These are phyloP conservation scores for Talaromyces sp. DNA, from an alignment of 2,329 filamentous ascomycete species.

Conservation along the genomic window DNA sequence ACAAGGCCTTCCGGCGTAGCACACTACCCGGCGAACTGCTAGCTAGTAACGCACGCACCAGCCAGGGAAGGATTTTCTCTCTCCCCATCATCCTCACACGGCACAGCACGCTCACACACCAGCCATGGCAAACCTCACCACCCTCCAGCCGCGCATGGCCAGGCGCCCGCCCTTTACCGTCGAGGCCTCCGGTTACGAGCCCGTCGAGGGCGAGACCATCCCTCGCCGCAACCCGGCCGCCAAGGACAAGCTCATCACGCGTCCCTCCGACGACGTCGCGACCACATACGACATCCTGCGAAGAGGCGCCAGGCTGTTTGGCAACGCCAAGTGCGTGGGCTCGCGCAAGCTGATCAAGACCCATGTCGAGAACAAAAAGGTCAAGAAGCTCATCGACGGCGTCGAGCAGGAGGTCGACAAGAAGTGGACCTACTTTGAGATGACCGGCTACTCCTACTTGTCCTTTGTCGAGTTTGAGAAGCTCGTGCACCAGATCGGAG, in stretches of 20 bases:
- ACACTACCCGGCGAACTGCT: neutral
- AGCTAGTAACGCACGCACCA: neutral
- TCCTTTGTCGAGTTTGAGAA: conserved; percentile 76
- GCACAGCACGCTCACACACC: neutral
- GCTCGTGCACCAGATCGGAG: conserved; percentile 62
- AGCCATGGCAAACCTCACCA: conserved; percentile 9
- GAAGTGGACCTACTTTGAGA: conserved; percentile 86
- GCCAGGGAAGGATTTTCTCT: neutral
- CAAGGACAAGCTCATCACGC: conserved; percentile 63
- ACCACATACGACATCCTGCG: conserved; percentile 77
- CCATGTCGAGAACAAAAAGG: conserved; percentile 80
- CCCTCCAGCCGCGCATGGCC: conserved; percentile 46
- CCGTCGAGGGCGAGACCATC: conserved; percentile 74
- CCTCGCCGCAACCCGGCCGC: conserved; percentile 69
- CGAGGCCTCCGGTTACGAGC: conserved; percentile 62
- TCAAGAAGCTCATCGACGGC: conserved; percentile 83
- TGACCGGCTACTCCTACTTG: conserved; percentile 69
- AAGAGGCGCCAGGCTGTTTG: conserved; percentile 59
- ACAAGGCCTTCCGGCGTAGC: neutral
- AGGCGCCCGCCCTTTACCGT: conserved; percentile 71
- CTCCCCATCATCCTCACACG: neutral
- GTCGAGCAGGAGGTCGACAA: conserved; percentile 76
- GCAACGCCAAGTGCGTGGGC: conserved; percentile 62
- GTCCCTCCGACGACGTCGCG: conserved; percentile 62
- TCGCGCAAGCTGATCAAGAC: conserved; percentile 68